phyloP scores from a whole-genome alignment of 108 stramenopile genomes.

The Mediolabrus comicus region DNA sequence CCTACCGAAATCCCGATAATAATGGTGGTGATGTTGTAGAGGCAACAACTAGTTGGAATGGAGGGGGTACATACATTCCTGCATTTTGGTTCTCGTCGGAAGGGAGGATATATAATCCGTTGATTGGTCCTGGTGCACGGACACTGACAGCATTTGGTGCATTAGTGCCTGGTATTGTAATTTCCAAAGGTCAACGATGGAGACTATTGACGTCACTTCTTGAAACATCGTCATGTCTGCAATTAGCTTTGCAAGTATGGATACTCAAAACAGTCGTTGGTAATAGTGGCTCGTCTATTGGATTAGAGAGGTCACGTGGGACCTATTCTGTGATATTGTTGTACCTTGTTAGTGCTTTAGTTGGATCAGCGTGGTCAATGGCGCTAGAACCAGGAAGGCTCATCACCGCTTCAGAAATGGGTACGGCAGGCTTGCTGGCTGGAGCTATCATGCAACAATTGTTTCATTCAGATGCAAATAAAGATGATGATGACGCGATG shows the following conservation, averaged over 20 bases:
- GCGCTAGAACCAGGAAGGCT: constrained; percentile 30
- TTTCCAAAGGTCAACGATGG: constrained; percentile 42
- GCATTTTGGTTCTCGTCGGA: constrained; percentile 44
- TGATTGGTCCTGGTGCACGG: constrained; percentile 40
- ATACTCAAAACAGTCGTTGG: constrained; percentile 21
- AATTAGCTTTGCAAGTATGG: constrained; percentile 22
- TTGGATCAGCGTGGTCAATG: constrained; percentile 40
- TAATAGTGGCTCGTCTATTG: constrained; percentile 6
- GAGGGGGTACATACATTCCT: constrained; percentile 38
- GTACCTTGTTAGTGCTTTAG: constrained; percentile 21
- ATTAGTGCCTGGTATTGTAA: constrained; percentile 38
- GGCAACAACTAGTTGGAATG: constrained; percentile 44
- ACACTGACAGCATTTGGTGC: constrained; percentile 49
- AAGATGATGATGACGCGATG: not conserved
- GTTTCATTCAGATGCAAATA: not conserved
- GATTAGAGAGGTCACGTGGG: constrained; percentile 39
- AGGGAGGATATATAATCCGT: constrained; percentile 40
- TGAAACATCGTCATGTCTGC: constrained; percentile 30
- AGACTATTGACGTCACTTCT: constrained; percentile 21
- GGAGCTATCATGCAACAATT: constrained; percentile 25
- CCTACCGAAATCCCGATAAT: constrained; percentile 26
- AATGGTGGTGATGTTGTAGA: constrained; percentile 5
- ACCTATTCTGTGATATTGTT: constrained; percentile 12
- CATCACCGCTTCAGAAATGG: constrained; percentile 45
- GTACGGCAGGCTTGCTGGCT: constrained; percentile 33